Base-by-base conservation (phyloP, 495 filamentous ascomycete genomes). In the Aspergillus ostianus region DNA sequence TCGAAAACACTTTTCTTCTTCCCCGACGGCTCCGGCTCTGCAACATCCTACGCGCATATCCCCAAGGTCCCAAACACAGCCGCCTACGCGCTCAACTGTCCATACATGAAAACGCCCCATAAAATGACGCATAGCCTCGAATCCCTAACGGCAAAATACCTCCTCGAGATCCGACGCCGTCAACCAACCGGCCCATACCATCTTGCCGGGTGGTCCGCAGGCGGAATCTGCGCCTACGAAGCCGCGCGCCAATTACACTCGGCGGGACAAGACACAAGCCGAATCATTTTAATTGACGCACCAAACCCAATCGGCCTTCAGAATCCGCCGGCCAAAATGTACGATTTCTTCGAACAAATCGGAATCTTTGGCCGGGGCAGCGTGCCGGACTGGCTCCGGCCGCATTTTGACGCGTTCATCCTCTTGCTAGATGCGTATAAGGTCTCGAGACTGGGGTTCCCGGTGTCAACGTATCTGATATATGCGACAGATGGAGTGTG, bases 191-290 rank as follows among this genome's bases (percentile, higher is more conserved):
- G 91, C 1, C 85, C 85, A 5, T 88, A 88, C 70, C 77, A 82
- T 65, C 72, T 88, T 45, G 85, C 85, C 53, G 87, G 82, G 17
- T 97, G 92, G 92, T 91, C 87, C 20, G 92, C 91, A 9, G 92
- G 92, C 53, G 92, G 92, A 47, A 90, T 94, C 36, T 87, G 93
- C 62, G 92, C 92, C 23, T 97, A 90, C 68, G 91, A 95, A 67
- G 88, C 90, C 21, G 85, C 85, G 29, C 85, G 84, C 55, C 87
- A 91, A 61, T 78, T 96, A 9, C 79, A 87, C 62, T 80, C 84
- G 50, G 79, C 81, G 18, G 85, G 85, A 23, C 88, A 93, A 32
- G 66, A 65, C 44, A 89, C 96, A 47, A 88, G 88, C 50, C 81
- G 86, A 50, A 84, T 97, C 4, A 73, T 96, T 52, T 80, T 96